These are phyloP conservation scores for Ochetophila trinervis DNA, from an alignment of 306 rosid genomes.

Conservation along the genomic window DNA sequence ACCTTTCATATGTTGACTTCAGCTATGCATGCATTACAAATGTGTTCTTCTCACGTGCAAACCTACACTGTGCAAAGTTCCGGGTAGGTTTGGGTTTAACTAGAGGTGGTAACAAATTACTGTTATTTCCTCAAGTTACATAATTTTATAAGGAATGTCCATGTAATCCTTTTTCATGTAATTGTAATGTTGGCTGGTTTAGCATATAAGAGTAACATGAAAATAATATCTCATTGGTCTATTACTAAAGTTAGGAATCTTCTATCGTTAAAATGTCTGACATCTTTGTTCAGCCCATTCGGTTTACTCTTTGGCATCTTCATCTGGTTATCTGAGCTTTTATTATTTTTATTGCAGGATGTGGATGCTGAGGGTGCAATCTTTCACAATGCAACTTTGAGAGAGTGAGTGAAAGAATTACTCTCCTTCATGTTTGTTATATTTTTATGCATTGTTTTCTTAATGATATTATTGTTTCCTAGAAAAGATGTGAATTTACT, in stretches of 20 bases:
- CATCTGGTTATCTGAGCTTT: not conserved
- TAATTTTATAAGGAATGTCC: not conserved
- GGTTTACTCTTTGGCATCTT: not conserved
- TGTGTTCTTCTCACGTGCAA: slow-evolving; percentile 87
- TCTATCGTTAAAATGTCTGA: not conserved
- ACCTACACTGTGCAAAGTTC: slow-evolving; percentile 86
- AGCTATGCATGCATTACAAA: slow-evolving; percentile 89
- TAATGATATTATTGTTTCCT: slow-evolving; percentile 54
- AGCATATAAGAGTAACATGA: not conserved
- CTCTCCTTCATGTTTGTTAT: slow-evolving; percentile 18
- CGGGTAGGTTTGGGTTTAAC: slow-evolving; percentile 52
- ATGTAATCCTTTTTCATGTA: not conserved
- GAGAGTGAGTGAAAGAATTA: slow-evolving; percentile 54
- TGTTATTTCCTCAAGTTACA: not conserved
- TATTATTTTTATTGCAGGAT: slow-evolving; percentile 44
- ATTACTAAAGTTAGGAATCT: not conserved
- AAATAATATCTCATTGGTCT: not conserved
- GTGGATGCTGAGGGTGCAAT: slow-evolving; percentile 88
- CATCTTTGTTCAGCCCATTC: not conserved
- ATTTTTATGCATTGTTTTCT: slow-evolving; percentile 25
- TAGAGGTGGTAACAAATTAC: not conserved
- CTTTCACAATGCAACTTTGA: slow-evolving; percentile 85
- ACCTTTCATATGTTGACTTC: slow-evolving; percentile 78
- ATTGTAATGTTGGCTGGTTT: not conserved
- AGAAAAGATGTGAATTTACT: slow-evolving; percentile 92